Conservation (phyloP, 768 basidiomycete genomes). For the Trametes punicea region DNA sequence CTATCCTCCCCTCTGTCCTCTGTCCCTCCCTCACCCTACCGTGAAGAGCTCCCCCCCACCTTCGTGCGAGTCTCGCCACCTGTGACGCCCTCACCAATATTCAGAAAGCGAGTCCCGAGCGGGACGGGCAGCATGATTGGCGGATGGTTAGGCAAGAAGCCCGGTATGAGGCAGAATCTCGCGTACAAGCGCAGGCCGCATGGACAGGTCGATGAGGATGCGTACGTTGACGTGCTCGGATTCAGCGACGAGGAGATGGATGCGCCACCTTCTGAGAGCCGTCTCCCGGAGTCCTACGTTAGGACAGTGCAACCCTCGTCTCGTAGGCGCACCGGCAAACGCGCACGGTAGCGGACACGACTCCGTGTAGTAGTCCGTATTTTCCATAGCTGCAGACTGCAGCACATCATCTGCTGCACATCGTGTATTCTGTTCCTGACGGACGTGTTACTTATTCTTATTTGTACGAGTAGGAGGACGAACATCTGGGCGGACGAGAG, state of each 20-base stretch:
- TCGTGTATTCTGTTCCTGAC: not conserved
- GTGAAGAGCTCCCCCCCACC: not conserved
- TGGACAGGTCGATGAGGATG: not conserved
- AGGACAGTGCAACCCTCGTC: not conserved
- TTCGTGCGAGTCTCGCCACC: not conserved
- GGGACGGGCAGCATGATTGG: slow-evolving; percentile 7
- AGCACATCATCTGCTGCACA: not conserved
- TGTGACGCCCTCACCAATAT: not conserved
- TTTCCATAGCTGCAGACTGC: not conserved
- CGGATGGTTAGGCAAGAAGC: slow-evolving; percentile 6
- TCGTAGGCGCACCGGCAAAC: not conserved
- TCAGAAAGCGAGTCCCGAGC: not conserved
- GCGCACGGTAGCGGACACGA: not conserved
- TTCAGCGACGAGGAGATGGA: slow-evolving; percentile 5
- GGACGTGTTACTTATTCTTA: slow-evolving; percentile 1
- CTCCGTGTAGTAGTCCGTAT: not conserved
- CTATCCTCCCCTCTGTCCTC: slow-evolving; percentile 10
- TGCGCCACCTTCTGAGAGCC: slow-evolving; percentile 10
- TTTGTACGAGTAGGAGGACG: slow-evolving; percentile 10
- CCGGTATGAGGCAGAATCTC: not conserved
- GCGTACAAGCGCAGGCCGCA: not conserved
- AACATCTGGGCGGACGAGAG: not conserved
- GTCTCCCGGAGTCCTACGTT: slow-evolving; percentile 9
- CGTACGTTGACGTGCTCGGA: not conserved
- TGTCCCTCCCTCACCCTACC: not conserved